A percentile compares a stretch with the other conserved stretches of the same genome.
Evolutionary conservation across 2,329 filamentous ascomycete species (phyloP).

Genomic region (Sclerotinia glacialis): DNA sequence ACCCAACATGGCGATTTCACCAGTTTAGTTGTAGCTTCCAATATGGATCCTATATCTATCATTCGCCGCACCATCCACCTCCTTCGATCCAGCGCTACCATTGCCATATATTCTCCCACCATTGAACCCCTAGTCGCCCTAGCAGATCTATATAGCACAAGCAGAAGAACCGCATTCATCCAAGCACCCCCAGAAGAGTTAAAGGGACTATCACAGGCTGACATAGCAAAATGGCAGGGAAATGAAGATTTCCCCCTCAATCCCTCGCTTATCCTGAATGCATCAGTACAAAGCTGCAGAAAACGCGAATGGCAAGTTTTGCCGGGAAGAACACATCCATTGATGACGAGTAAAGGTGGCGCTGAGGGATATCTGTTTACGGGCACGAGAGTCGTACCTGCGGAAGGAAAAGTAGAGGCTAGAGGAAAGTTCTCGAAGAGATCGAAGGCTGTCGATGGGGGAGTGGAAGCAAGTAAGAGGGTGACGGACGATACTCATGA

Average conservation of each 20-base stretch:
- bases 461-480: conserved; percentile 16
- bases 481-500: neutral
- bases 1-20: conserved; percentile 75
- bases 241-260: conserved; percentile 80
- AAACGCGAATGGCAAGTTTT: conserved; percentile 85
- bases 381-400: conserved; percentile 74
- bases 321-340: conserved; percentile 84
- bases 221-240: conserved; percentile 57
- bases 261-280: conserved; percentile 76
- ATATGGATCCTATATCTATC: conserved; percentile 77
- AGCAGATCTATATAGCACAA: conserved; percentile 80
- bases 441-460: conserved; percentile 25
- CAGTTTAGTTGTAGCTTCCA: conserved; percentile 76
- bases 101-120: conserved; percentile 80
- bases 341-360: conserved; percentile 87
- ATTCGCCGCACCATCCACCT: conserved; percentile 75
- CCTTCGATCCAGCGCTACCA: conserved; percentile 75
- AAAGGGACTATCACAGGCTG: conserved; percentile 43
- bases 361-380: conserved; percentile 90
- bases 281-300: conserved; percentile 75
- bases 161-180: conserved; percentile 73
- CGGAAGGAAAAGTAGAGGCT: conserved; percentile 76
- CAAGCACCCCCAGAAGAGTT: conserved; percentile 49
- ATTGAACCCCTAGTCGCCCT: conserved; percentile 76
- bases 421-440: conserved; percentile 63